Percentiles rank a stretch among this genome's conserved stretches.
Evolutionary conservation across 805 yeast species (phyloP).

Genomic region (Lipomyces yamadae): DNA sequence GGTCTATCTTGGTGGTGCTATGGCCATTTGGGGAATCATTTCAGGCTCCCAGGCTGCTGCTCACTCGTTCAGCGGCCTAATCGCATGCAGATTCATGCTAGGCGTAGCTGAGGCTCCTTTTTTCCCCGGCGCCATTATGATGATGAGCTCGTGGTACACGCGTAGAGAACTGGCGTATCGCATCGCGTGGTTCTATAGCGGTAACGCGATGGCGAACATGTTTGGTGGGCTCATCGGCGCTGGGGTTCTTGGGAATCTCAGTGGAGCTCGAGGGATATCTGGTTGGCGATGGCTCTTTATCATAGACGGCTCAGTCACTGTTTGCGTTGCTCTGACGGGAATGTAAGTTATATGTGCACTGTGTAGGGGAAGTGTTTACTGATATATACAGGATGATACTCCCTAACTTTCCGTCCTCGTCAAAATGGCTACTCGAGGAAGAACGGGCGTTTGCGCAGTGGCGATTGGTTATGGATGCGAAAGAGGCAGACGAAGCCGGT

Average conservation of each 20-base stretch:
- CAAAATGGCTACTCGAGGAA: conserved; percentile 35
- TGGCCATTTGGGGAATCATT: conserved; percentile 46
- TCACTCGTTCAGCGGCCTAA: conserved; percentile 48
- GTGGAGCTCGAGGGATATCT: conserved; percentile 47
- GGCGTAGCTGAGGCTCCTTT: conserved; percentile 50
- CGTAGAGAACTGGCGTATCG: conserved; percentile 51
- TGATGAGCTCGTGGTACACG: conserved; percentile 48
- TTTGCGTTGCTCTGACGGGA: conserved; percentile 44
- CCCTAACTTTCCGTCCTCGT: conserved; percentile 54
- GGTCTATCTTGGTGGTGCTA: conserved; percentile 48
- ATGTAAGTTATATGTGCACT: conserved; percentile 38
- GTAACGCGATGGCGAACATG: conserved; percentile 56
- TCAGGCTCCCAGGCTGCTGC: conserved; percentile 43
- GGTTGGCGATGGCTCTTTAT: conserved; percentile 61
- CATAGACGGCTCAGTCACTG: conserved; percentile 52
- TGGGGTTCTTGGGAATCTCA: conserved; percentile 52
- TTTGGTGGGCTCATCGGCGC: conserved; percentile 58
- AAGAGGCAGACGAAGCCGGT: conserved; percentile 25
- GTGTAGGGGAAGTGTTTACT: conserved; percentile 36
- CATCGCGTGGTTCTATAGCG: conserved; percentile 49
- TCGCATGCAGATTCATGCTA: conserved; percentile 45
- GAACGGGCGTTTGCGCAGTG: conserved; percentile 35
- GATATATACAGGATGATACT: conserved; percentile 33
- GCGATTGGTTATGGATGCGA: conserved; percentile 35
- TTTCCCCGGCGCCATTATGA: conserved; percentile 48